Base-by-base conservation (phyloP, 305 asterid species). In the Fraxinus paxiana region DNA sequence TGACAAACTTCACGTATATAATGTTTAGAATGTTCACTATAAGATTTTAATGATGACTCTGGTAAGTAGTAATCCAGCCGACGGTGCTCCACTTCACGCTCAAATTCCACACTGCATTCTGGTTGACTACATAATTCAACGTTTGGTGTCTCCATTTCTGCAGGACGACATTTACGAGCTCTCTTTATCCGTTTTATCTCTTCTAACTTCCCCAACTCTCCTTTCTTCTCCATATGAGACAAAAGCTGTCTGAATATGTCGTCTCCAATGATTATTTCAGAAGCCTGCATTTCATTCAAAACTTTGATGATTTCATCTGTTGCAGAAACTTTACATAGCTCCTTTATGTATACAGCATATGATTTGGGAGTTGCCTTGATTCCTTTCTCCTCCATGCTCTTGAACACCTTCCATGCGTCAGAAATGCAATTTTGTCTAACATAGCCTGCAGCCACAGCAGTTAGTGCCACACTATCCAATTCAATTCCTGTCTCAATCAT, bases 381-480 rank as follows among this genome's bases (percentile, higher is more conserved):
- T 81, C 95, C 94, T 75, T 84, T 88, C 80, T 85, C 90, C 82
- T 86, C 56, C 93, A 89, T 89, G 67, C 89, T 88, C 87, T 79
- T 83, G 80, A 93, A 87, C 70, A 90, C 88, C 73, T 87, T 30
- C 89, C 90, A 90, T 15, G 92, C 95, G 81, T 93, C 95, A 80
- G 88, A 83, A 78, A 90, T 75, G 28, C 82, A 48, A 83, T 93
- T 92, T 85, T 92, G 92, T 54, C 81, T 87, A 78, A 90, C 69
- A 88, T 83, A 90, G 71, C 97, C 97, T 0, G 86, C 87, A 72
- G 91, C 90, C 56, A 90, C 88, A 41, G 94, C 89, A 80, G 93
- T 92, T 80, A 87, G 79, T 63, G 96, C 97, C 77, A 89, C 90
- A 80, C 86, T 28, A 79, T 92, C 98, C 79, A 92, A 80, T 34